A percentile compares a stretch with the other conserved stretches of the same genome.
Conservation (phyloP, 176 grass and related monocot genomes). For the Phoenix roebelenii region DNA sequence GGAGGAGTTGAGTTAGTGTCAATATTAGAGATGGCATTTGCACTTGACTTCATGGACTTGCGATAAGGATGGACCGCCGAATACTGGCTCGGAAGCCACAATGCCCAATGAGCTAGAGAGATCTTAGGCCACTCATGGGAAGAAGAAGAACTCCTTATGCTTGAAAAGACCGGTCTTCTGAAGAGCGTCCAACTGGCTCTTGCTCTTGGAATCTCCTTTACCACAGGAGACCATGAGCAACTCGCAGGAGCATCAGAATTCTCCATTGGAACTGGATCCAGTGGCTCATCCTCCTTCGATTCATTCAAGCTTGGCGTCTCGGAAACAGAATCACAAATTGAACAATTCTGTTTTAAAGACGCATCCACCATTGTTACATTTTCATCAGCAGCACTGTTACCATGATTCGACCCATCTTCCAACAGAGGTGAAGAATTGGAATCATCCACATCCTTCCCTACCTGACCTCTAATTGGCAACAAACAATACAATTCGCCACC, state of each 20-base stretch:
- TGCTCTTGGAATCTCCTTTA: constrained; percentile 42
- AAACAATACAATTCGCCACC: constrained; percentile 47
- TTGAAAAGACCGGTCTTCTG: constrained; percentile 47
- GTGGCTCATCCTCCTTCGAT: constrained; percentile 25
- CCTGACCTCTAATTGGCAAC: constrained; percentile 12
- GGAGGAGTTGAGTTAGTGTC: constrained; percentile 31
- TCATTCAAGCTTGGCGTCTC: constrained; percentile 7
- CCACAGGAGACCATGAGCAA: constrained; percentile 20
- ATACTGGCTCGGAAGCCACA: constrained; percentile 50
- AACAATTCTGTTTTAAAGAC: constrained; percentile 34
- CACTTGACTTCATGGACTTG: constrained; percentile 43
- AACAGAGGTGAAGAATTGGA: constrained; percentile 27
- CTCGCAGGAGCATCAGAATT: constrained; percentile 23
- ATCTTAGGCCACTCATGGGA: constrained; percentile 40
- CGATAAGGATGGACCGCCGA: constrained; percentile 41
- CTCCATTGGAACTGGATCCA: neutral
- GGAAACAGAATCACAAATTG: constrained; percentile 4
- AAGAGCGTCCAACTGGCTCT: constrained; percentile 32
- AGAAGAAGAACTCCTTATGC: constrained; percentile 49
- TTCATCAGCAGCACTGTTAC: constrained; percentile 24
- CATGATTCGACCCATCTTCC: constrained; percentile 9
- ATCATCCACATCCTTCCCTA: constrained; percentile 12
- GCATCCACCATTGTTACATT: constrained; percentile 20
- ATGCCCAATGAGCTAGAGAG: constrained; percentile 57
- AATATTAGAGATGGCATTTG: constrained; percentile 21